Evolutionary conservation across 495 filamentous ascomycete genomes (phyloP), one percentile per base, ranked within the genome.

Genomic region (Xylaria flabelliformis): DNA sequence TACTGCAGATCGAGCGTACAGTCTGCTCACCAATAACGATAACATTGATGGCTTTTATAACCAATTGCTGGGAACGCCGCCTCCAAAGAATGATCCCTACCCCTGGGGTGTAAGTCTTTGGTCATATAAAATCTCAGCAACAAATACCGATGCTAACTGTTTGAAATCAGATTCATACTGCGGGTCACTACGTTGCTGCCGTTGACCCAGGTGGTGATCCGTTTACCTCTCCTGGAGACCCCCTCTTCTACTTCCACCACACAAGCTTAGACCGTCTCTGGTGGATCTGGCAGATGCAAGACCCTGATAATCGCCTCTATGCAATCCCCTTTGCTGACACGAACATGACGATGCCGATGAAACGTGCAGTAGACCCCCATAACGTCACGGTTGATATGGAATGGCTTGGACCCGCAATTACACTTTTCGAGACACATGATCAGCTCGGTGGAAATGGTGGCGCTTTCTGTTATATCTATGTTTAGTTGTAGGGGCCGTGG

Each of bases 171-270:
- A 87, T 90, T 62, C 90, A 91, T 76, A 88, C 85, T 9, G 86
- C 82, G 12, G 88, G 88, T 19, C 90, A 92, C 75, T 90, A 87
- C 79, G 80, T 85, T 41, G 85, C 88, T 69, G 90, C 85, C 32
- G 89, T 87, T 24, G 89, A 91, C 79, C 87, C 88, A 0, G 87
- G 86, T 6, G 85, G 87, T 26, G 89, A 90, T 77, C 79, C 85
- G 8, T 86, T 83, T 70, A 82, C 83, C 12, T 77, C 74, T n/a
- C 82, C 80, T 26, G 80, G 81, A 24, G 89, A 91, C 71, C 88
- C 88, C 5, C 75, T 87, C 0, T 90, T 90, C 74, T 87, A 85
- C 73, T 82, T 90, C 65, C 88, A 90, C 74, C 87, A 90, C 72
- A 82, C 80, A 5, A 82, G 88, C 73, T 77, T 90, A 0, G 89